Base-by-base conservation (phyloP, 2,329 filamentous ascomycete species). In the Bertia moriformis region DNA sequence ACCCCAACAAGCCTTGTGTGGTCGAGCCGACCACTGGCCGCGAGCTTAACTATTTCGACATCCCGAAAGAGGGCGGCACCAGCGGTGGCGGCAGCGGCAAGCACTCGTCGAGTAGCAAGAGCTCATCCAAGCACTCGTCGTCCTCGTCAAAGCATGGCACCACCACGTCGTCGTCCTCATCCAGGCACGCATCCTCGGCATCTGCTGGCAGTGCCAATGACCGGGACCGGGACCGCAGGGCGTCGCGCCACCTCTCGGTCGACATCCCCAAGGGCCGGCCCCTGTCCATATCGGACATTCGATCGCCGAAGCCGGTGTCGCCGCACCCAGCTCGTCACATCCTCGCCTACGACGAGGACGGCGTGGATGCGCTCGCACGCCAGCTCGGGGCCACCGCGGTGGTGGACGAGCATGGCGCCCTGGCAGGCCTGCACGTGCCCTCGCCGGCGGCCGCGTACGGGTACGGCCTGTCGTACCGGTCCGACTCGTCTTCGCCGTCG, bases 11-110 rank as follows among this genome's bases (percentile, higher is more conserved):
- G 59, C 70, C 83, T 54, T 89, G 82, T 57, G 93, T 84, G 56
- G 81, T 83, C 49, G 91, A 98, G 71, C 88, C 89, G 58, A 96
- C 88, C 60, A 96, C 91, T 41, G 86, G 88, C 66, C 89, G 91
- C 61, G 85, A 88, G 63, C 74, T 98, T 52, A 98, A 98, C 75
- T 85, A 94, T 64, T 85, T 98, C 61, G 88, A 96, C 61, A 84
- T 94, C 44, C 83, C 87, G 58, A 72, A 68, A 56, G 22, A 27
- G 22, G 22, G 22, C 22, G n/a, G 22, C 22, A 64, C 68, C 42
- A 61, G 62, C 47, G 60, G 61, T 7, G 55, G 55, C 41, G 61
- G 63, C 18, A 60, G 60, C 30, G 59, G 59, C 37, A 65, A 63
- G 53, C 62, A 60, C 50, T 66, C 65, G 43, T 61, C 56, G 54